Conservation (phyloP, 2,329 filamentous ascomycete species). For the Cercospora canescens region DNA sequence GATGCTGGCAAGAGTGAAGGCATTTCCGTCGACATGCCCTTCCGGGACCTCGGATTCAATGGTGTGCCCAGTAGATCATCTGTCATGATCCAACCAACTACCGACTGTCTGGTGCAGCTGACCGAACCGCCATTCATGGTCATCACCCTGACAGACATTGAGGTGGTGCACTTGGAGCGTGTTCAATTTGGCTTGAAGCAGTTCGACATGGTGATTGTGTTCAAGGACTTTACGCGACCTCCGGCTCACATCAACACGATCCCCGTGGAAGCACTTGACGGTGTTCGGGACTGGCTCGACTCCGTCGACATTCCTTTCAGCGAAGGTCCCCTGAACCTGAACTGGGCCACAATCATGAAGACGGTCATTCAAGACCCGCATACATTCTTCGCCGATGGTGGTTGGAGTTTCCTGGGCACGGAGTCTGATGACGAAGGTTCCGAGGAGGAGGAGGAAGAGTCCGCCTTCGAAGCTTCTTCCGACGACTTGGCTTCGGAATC, state of each 20-base stretch:
- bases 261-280: conserved; percentile 89
- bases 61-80: conserved; percentile 95
- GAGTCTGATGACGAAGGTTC: conserved; percentile 84
- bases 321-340: conserved; percentile 94
- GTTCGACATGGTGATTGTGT: conserved; percentile 97
- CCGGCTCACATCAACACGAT: conserved; percentile 98
- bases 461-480: conserved; percentile 86
- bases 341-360: conserved; percentile 99
- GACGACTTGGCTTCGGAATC: conserved; percentile 74
- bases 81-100: conserved; percentile 92
- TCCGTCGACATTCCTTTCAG: conserved; percentile 91
- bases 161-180: conserved; percentile 92
- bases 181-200: conserved; percentile 97
- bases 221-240: conserved; percentile 91
- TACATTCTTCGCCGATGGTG: conserved; percentile 90
- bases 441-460: conserved; percentile 80
- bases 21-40: conserved; percentile 92
- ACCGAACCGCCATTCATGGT: conserved; percentile 97
- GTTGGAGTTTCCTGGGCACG: conserved; percentile 87
- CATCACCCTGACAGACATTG: conserved; percentile 91
- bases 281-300: conserved; percentile 97
- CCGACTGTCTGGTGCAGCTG: conserved; percentile 93
- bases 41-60: conserved; percentile 93
- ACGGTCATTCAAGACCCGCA: conserved; percentile 93
- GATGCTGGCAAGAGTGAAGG: conserved; percentile 90